Base-by-base conservation (phyloP, 2,329 filamentous ascomycete genomes). In the Fusarium sp. region DNA sequence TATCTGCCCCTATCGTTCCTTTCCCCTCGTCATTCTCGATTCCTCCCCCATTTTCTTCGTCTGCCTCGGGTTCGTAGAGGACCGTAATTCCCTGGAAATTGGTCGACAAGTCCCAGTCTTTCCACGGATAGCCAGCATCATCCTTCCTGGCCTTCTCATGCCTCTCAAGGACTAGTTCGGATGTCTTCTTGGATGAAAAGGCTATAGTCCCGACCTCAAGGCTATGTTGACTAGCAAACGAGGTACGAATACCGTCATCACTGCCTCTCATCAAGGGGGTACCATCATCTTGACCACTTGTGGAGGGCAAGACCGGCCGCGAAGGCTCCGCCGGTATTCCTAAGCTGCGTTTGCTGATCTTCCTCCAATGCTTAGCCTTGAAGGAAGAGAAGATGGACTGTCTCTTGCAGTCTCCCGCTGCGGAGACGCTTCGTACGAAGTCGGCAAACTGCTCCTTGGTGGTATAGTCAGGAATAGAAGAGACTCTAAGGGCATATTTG, bases 121-220 rank as follows among this genome's bases (percentile, higher is more conserved):
- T 54, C 50, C 50, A 54, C 3, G 1, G 50, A 54, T 32, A 30
- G 18, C 6, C 1, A 2, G 3, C 9, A 34, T 30, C 5, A 16
- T 2, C 10, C 5, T 3, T 25, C 3, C 3, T 14, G 16, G 18
- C 10, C 3, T 16, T 54, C 2, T 54, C 50, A 14, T 54, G 50
- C 2, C n/a, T 6, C 11, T 54, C 30, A 14, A 34, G 30, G 0
- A 14, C 50, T 2, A 8, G 1, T 2, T 8, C 23, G 0, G 30
- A 8, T 1, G 50, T 7, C 9, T 34, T 2, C 3, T 23, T 34
- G 25, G 50, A 54, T 32, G 6, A 1, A 14, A 34, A 56, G 1
- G 50, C 18, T 56, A 56, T 34, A 1, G 50, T 56, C 0, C 50
- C 50, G 13, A 56, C 18, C 2, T 5, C 14, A 6, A 32, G n/a